Percentiles rank a stretch among this genome's conserved stretches.
These are phyloP conservation scores for Monosporascus sp. DNA, from an alignment of 2,329 filamentous ascomycete species.

Conservation along the genomic window DNA sequence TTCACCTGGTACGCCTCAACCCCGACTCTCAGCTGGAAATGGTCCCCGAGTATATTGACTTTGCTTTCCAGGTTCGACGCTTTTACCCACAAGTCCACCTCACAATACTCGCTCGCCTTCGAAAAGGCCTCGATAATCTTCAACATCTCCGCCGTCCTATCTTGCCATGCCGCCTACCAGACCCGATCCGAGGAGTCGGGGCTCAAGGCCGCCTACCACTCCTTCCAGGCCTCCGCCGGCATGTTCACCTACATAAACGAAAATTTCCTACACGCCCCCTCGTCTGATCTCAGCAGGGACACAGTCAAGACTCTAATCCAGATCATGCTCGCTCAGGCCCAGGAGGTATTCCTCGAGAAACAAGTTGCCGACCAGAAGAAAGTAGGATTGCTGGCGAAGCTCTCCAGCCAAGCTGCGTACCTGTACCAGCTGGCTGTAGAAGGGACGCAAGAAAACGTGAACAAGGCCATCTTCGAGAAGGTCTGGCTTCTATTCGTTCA, in stretches of 20 bases:
- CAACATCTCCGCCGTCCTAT: conserved; percentile 96
- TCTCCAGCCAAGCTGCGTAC: conserved; percentile 85
- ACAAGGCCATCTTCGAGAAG: conserved; percentile 87
- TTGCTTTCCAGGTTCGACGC: conserved; percentile 75
- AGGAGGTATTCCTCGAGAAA: conserved; percentile 97
- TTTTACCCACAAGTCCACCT: conserved; percentile 97
- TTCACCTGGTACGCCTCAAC: conserved; percentile 76
- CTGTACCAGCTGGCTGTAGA: conserved; percentile 85
- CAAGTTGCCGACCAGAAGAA: conserved; percentile 92
- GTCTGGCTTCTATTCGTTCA: conserved; percentile 82
- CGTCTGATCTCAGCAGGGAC: conserved; percentile 89
- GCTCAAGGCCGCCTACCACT: conserved; percentile 95
- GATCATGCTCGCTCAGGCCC: conserved; percentile 89
- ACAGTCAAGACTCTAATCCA: conserved; percentile 93
- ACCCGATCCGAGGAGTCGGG: conserved; percentile 87
- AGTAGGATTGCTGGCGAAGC: conserved; percentile 81
- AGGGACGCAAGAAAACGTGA: conserved; percentile 87
- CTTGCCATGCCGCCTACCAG: conserved; percentile 90
- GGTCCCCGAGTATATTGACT: conserved; percentile 12
- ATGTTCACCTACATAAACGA: conserved; percentile 99
- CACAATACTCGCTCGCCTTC: conserved; percentile 93
- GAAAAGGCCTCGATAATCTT: conserved; percentile 99
- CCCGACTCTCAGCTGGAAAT: conserved; percentile 2
- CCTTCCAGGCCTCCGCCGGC: conserved; percentile 93
- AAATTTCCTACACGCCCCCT: conserved; percentile 96